Evolutionary conservation across 129 eudicot species (phyloP), one percentile per base, ranked within the genome.

Genomic region (Flaveria linearis): DNA sequence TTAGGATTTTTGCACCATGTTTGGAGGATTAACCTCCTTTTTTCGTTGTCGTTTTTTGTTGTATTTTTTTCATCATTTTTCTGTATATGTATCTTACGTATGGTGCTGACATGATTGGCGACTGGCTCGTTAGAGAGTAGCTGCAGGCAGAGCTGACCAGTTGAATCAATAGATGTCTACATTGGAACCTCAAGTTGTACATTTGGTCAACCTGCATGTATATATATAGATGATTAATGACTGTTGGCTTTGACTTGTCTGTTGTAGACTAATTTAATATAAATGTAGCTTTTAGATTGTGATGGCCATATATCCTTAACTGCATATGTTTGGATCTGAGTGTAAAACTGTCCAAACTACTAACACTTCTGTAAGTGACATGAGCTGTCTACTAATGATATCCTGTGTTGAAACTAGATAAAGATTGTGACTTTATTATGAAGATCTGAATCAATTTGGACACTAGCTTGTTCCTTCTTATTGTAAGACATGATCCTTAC

Each of bases 1-100:
- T 57, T 74, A 80, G 84, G 80, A 55, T 74, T 80, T 68, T 65
- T 72, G 57, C 61, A 25, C 69, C 74, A 5, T 73, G 43, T 73
- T 49, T 47, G 70, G 84, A 68, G 78, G 78, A 30, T 55, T 42
- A 23, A 67, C 65, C 56, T 62, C 77, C 45, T 15, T 61, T 50
- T 47, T 20, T 23, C n/a, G 5, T 30, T 46, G 5, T 46, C n/a
- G 28, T 78, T 14, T 43, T 72, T 68, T 78, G 69, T 69, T 69
- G 82, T 78, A 70, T 71, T 18, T 69, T 36, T 26, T 33, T 50
- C 7, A 9, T 67, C 7, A 15, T 66, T 58, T 53, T 42, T 18
- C 6, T 67, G 68, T 73, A 41, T 15, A 8, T 72, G 69, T 79
- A 71, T 45, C 17, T 3, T 64, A 28, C 74, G 50, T 56, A 80